These are phyloP conservation scores for Coprinopsis cinerea DNA, from an alignment of 768 basidiomycete genomes.

Conservation along the genomic window DNA sequence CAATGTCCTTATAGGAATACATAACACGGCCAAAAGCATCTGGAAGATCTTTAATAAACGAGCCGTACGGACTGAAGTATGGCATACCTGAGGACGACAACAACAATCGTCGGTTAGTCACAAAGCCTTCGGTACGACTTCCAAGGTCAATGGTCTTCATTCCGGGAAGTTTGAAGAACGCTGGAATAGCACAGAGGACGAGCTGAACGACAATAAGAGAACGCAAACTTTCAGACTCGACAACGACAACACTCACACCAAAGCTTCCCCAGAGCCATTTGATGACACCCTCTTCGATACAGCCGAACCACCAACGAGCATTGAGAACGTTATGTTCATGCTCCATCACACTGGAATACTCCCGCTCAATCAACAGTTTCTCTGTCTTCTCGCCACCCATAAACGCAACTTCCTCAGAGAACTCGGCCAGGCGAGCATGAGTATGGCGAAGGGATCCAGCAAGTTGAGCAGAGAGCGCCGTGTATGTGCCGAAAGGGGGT, in stretches of 20 bases:
- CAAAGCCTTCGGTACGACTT: slow-evolving; percentile 91
- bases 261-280: slow-evolving; percentile 98
- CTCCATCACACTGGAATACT: slow-evolving; percentile 77
- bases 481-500: slow-evolving; percentile 88
- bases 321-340: slow-evolving; percentile 80
- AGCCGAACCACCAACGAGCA: slow-evolving; percentile 84
- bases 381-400: slow-evolving; percentile 86
- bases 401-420: slow-evolving; percentile 85
- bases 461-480: slow-evolving; percentile 82
- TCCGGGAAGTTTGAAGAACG: slow-evolving; percentile 86
- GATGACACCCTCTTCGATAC: slow-evolving; percentile 91
- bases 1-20: slow-evolving; percentile 96
- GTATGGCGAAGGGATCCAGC: slow-evolving; percentile 87
- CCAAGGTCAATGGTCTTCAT: slow-evolving; percentile 65
- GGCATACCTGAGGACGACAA: slow-evolving; percentile 73
- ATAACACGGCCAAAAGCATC: slow-evolving; percentile 95
- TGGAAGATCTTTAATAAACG: slow-evolving; percentile 16
- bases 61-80: background rate
- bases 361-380: slow-evolving; percentile 85
- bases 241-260: slow-evolving; percentile 49
- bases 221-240: background rate
- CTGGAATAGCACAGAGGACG: slow-evolving; percentile 86
- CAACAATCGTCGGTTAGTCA: slow-evolving; percentile 89
- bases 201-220: slow-evolving; percentile 38
- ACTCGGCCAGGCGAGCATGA: slow-evolving; percentile 87